Conservation (phyloP, 2,329 filamentous ascomycete genomes). For the Botrytis pseudocinerea region DNA sequence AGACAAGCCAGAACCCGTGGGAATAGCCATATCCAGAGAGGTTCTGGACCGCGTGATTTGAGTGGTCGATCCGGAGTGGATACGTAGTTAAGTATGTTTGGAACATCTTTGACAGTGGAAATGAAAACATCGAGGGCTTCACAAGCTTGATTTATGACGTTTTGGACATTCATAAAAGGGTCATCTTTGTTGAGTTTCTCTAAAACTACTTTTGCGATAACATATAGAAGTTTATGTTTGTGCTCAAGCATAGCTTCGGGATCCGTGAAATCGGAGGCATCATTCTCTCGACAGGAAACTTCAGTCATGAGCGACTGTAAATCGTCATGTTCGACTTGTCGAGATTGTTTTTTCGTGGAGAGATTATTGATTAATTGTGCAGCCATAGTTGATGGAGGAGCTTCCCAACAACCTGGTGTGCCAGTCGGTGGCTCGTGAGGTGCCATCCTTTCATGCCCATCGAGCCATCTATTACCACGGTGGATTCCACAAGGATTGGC, state of each 20-base stretch:
- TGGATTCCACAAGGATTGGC: neutral
- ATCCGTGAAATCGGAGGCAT: slow-evolving; percentile 48
- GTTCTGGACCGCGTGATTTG: slow-evolving; percentile 54
- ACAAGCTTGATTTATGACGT: slow-evolving; percentile 59
- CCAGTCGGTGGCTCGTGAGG: slow-evolving; percentile 17
- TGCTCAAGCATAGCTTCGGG: slow-evolving; percentile 68
- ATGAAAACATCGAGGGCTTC: slow-evolving; percentile 78
- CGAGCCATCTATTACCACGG: slow-evolving; percentile 27
- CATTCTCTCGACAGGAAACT: slow-evolving; percentile 62
- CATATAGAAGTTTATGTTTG: slow-evolving; percentile 82
- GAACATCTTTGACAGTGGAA: slow-evolving; percentile 73
- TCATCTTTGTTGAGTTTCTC: slow-evolving; percentile 68
- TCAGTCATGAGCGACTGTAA: slow-evolving; percentile 68
- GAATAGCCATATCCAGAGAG: slow-evolving; percentile 66
- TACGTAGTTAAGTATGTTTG: slow-evolving; percentile 59
- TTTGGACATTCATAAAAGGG: slow-evolving; percentile 58
- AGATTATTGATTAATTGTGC: slow-evolving; percentile 84
- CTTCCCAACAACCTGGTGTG: slow-evolving; percentile 28
- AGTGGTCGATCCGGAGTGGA: slow-evolving; percentile 47
- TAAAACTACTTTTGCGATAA: slow-evolving; percentile 77
- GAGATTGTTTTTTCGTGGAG: slow-evolving; percentile 61
- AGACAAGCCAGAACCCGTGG: slow-evolving; percentile 59
- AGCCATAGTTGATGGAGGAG: slow-evolving; percentile 77
- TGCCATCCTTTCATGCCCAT: slow-evolving; percentile 36
- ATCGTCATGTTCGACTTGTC: slow-evolving; percentile 68